phyloP scores from a whole-genome alignment of 805 yeast species.

The Wickerhamiella galacta region DNA sequence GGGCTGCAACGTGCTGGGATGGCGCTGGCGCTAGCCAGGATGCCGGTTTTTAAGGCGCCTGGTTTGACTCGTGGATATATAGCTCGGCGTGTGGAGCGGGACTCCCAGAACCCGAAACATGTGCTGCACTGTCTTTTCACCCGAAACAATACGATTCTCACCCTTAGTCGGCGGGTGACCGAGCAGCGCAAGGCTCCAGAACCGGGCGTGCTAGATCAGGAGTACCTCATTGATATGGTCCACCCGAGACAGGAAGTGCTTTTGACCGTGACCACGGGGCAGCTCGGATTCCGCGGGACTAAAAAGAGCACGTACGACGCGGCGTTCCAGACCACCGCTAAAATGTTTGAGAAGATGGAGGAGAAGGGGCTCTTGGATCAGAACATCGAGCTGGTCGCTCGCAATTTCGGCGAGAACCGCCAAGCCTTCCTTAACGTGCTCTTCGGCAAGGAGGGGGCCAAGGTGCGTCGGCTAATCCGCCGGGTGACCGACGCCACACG shows the following conservation, averaged over 20 bases:
- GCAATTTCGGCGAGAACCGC: conserved; percentile 80
- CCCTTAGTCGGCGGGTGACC: conserved; percentile 39
- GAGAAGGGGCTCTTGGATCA: conserved; percentile 40
- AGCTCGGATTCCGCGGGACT: conserved; percentile 74
- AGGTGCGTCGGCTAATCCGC: conserved; percentile 46
- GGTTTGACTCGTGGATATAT: no score
- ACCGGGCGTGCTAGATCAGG: conserved; percentile 40
- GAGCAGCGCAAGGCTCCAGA: conserved; percentile 22
- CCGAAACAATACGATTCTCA: conserved; percentile 67
- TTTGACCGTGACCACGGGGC: conserved; percentile 61
- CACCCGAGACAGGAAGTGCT: conserved; percentile 64
- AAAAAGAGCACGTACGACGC: conserved; percentile 91
- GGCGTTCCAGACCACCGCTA: conserved; percentile 65
- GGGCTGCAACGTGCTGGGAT: no score
- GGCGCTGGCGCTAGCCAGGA: no score
- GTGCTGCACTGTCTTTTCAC: conserved; percentile 62
- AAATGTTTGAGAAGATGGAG: conserved; percentile 54
- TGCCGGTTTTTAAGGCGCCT: no score
- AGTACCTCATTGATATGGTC: conserved; percentile 44
- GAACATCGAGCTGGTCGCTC: conserved; percentile 58
- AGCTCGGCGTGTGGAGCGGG: no score
- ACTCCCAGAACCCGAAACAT: conserved; percentile 27
- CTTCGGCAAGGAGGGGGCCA: conserved; percentile 73
- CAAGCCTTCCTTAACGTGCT: conserved; percentile 72
- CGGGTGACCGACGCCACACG: conserved; percentile 66